These are phyloP conservation scores for Entophlyctis luteolus DNA, from an alignment of 192 early-diverging fungal species.

Conservation along the genomic window DNA sequence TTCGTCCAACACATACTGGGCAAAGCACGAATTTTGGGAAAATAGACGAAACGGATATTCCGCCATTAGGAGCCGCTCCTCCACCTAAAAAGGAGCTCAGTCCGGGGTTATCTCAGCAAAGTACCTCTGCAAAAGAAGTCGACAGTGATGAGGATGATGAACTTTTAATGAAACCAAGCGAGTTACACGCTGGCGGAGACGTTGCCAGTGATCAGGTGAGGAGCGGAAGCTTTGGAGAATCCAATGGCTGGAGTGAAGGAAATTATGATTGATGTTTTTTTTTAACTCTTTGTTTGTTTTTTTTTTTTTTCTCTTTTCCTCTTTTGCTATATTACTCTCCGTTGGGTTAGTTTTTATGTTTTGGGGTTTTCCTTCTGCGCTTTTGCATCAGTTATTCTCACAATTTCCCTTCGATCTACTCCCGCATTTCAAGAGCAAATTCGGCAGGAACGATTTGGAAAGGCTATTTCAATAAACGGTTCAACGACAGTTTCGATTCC, in stretches of 20 bases:
- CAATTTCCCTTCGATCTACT: no score
- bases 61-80: conserved; percentile 10
- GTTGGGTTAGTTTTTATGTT: background rate
- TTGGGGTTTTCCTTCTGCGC: no score
- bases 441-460: no score
- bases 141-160: conserved; percentile 59
- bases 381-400: no score
- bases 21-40: conserved; percentile 21
- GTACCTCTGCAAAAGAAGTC: background rate
- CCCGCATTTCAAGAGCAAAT: no score
- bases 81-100: conserved; percentile 25
- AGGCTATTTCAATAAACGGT: no score
- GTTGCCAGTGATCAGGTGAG: conserved; percentile 64
- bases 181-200: conserved; percentile 47
- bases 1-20: conserved; percentile 43
- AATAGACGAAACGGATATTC: conserved; percentile 40
- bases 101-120: conserved; percentile 11
- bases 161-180: conserved; percentile 33
- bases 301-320: background rate
- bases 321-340: no score
- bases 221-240: background rate
- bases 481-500: no score
- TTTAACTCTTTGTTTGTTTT: background rate
- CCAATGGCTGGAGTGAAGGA: background rate
- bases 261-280: background rate